Base-by-base conservation (phyloP, 129 eudicot genomes). In the Sambucus nigra region DNA sequence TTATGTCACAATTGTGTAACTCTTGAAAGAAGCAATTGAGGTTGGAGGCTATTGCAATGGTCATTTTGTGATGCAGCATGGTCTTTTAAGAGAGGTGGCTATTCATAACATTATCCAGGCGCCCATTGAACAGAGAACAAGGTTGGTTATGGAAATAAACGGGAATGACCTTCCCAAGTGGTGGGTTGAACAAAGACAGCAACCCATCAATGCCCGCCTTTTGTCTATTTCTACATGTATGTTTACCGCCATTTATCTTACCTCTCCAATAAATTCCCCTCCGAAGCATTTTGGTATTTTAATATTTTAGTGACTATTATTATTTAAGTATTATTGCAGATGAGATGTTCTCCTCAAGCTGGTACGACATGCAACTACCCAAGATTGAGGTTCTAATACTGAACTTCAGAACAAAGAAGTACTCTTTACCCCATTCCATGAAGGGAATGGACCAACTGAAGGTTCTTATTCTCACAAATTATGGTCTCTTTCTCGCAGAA, bases 61-160 rank as follows among this genome's bases (percentile, higher is more conserved):
- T n/a, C n/a, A n/a, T n/a, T n/a, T n/a, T 51, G 68, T 45, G 58
- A 60, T 12, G 59, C 65, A 51, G 42, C 61, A 52, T 40, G 55
- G 35, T 10, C 44, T 61, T 1, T 45, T 61, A 45, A 61, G 67
- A 50, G 67, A 61, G 22, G 21, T 61, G 26, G 48, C 49, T 26
- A 48, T 49, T 16, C 19, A 61, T 16, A 47, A n/a, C 33, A 29
- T 32, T 20, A 22, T 35, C 33, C 29, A 33, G 24, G 49, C 33
- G 47, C 48, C 49, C 7, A 18, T 47, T 19, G 44, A 49, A n/a
- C n/a, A 22, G 33, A 48, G 57, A 14, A 35, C 11, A 25, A 48
- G 67, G 22, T 13, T 61, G 7, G 13, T 48, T 33, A n/a, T 61
- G 48, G 57, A 61, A 33, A 21, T 61, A 31, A 61, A 32, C 2